Base-by-base conservation (phyloP, 805 yeast species). In the Lipomyces lipofer region DNA sequence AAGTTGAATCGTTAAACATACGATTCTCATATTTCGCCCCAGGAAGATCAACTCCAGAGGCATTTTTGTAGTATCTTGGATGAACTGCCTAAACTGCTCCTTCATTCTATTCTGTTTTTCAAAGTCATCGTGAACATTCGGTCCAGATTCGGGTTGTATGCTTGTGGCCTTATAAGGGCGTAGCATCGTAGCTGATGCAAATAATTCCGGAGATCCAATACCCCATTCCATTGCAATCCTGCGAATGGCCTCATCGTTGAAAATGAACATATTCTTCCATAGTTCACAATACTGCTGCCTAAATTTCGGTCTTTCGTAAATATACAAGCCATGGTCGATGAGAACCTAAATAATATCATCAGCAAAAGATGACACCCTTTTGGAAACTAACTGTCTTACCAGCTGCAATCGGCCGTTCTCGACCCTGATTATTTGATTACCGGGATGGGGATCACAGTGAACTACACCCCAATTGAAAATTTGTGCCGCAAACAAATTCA, bases 381-480 rank as follows among this genome's bases (percentile, higher is more conserved):
- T n/a, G n/a, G n/a, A n/a, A n/a, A n/a, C n/a, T n/a, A n/a, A n/a
- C n/a, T n/a, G n/a, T n/a, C n/a, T n/a, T n/a, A n/a, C 89, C 27
- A 59, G 50, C 35, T 64, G 59, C 19, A 42, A 49, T 19, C 45
- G 38, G 22, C 27, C 42, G 15, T n/a, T 81, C 63, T 79, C 85
- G 33, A 67, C 66, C 7, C n/a, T 71, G 3, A 83, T 80, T 51
- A 87, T 66, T 60, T 87, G 69, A 66, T 86, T 87, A 4, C 95
- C 95, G 1, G 94, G 94, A 63, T 86, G 95, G 10, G 92, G 88
- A 65, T 85, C 91, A 49, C 87, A 79, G 66, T 85, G 90, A 15
- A 85, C 81, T 29, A 79, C 72, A 4, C 88, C 89, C 78, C 85
- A 85, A 28, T 74, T 69, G 66, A 83, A 85, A 15, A 83, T 79